Base-by-base conservation (phyloP, 2,329 filamentous ascomycete genomes). In the Cryphonectria radicalis region DNA sequence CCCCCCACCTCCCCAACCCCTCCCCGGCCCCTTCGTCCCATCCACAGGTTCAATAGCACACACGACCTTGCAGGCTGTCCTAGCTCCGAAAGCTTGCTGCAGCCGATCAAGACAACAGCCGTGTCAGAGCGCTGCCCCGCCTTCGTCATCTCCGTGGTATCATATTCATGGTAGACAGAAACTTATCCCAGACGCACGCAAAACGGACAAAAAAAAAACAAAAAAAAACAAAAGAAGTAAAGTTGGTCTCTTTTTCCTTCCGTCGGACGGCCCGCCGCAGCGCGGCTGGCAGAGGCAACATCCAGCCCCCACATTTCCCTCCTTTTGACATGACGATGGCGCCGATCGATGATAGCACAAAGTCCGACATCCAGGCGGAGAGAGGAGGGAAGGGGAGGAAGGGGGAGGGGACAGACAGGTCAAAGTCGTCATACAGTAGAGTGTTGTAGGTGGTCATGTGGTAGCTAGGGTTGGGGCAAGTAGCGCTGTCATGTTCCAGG, bases 91-190 rank as follows among this genome's bases (percentile, higher is more conserved):
- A 28, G 42, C 10, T 32, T 28, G 11, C 63, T 53, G 17, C 19
- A 53, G 40, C 25, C 43, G 35, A 62, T 32, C 28, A 37, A n/a
- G 19, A 35, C 28, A 53, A 25, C 22, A 53, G 14, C 43, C 43
- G n/a, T 13, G n/a, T 22, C 40, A n/a, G 42, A 35, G 40, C 25
- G 28, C 43, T 37, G n/a, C 43, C 22, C 43, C 43, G 28, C 63
- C 63, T 65, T 35, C 25, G 43, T 53, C n/a, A 46, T 65, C 32
- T 50, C 43, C 63, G 63, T 65, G 63, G 63, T 65, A 65, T 65
- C 63, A 65, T 65, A 65, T 65, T 65, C 63, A 35, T 65, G 43
- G 63, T 35, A 40, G 63, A 65, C 42, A 65, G 63, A 43, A 65
- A 37, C 22, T 25, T 50, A 65, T 50, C 43, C 63, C 63, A 50